Evolutionary conservation across 345 rosid species (phyloP).

Genomic region (Psidium guajava): DNA sequence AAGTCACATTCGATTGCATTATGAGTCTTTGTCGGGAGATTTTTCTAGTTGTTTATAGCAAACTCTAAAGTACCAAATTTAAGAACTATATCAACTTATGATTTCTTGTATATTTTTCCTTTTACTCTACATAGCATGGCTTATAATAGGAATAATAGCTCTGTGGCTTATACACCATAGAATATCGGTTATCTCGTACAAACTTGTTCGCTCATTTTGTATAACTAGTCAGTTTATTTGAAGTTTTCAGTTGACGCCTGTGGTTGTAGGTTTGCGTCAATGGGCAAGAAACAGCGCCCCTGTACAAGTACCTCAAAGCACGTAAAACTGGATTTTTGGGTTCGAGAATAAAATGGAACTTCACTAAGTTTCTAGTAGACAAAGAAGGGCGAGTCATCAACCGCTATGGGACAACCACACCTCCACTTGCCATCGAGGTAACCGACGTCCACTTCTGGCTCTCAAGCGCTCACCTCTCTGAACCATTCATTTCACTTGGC

Average conservation of each 20-base stretch:
- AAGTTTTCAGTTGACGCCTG: neutral
- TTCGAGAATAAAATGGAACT: conserved; percentile 82
- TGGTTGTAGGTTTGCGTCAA: conserved; percentile 54
- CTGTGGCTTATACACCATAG: neutral
- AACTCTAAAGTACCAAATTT: neutral
- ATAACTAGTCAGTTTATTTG: too few relatives aligned
- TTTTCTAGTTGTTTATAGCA: neutral
- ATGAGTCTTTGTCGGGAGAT: neutral
- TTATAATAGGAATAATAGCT: neutral
- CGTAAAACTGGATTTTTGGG: conserved; percentile 44
- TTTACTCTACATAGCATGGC: neutral
- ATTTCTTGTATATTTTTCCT: neutral
- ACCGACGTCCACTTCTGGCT: neutral
- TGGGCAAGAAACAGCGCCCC: conserved; percentile 58
- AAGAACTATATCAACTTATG: neutral
- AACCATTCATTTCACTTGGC: neutral
- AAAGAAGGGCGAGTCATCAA: conserved; percentile 53
- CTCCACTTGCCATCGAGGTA: conserved; percentile 74
- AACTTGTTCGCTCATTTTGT: too few relatives aligned
- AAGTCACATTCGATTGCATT: neutral
- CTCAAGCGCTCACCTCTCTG: neutral
- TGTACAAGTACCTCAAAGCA: conserved; percentile 74
- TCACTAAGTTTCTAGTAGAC: conserved; percentile 75
- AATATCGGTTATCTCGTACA: too few relatives aligned
- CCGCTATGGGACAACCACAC: conserved; percentile 55